Evolutionary conservation across 2,329 filamentous ascomycete species (phyloP), one percentile per base, ranked within the genome.

Genomic region (Colletotrichum spaethianum): DNA sequence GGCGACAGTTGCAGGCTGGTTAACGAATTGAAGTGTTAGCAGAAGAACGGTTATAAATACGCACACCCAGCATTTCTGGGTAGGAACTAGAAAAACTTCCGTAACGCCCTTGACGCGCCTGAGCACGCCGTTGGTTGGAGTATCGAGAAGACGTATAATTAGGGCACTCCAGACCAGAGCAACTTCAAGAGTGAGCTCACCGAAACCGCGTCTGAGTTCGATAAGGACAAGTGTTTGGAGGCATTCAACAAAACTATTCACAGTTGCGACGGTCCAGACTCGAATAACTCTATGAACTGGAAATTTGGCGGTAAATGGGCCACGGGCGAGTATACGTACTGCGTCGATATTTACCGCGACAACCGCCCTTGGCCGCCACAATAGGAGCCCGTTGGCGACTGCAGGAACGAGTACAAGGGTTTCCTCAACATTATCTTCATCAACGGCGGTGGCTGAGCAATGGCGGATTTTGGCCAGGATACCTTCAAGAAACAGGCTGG

Each of bases 261-360:
- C 68, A 69, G 73, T 52, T 80, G 79, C 70, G 78, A 81, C 73
- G 72, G 71, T 46, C 73, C 75, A 56, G 75, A 76, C 53, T 61
- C 68, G 2, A 63, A 77, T 20, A 80, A 80, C 73, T 75, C 77
- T 12, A 74, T 80, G 73, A 78, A 80, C 75, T 80, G 76, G 78
- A 79, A 80, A 70, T 75, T 73, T 44, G 78, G 78, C 28, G 77
- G 78, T 36, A 72, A 70, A 59, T 77, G 67, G 26, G 74, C 75
- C 2, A 72, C 68, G 12, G 77, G 76, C 44, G 69, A 76, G 50
- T 76, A 77, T 71, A 79, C 76, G 20, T 79, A 77, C 66, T 50
- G 73, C 42, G 63, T 80, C 57, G 73, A 74, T 65, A 60, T 74
- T 52, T 73, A 68, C 42, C 57, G 73, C 31, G 44, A 61, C 44